Evolutionary conservation across 768 basidiomycete species (phyloP).

Genomic region (Zangia roseola): DNA sequence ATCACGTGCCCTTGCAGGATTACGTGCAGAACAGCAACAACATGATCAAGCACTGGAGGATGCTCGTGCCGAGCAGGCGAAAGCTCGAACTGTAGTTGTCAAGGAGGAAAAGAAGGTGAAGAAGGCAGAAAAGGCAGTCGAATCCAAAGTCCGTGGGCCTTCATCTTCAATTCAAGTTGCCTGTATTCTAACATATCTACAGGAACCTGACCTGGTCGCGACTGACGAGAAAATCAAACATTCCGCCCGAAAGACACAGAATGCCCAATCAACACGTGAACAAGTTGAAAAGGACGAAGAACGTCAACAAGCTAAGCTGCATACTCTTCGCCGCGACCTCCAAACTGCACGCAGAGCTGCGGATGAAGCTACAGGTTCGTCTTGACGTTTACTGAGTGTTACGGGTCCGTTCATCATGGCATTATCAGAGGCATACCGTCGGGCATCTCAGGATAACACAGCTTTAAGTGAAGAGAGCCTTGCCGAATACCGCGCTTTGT

Average conservation of each 20-base stretch:
- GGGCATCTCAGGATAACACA: constrained; percentile 68
- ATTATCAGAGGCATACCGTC: constrained; percentile 66
- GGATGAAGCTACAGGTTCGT: constrained; percentile 74
- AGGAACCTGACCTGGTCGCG: constrained; percentile 85
- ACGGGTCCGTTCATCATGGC: neutral
- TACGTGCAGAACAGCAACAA: constrained; percentile 65
- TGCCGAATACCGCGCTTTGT: constrained; percentile 63
- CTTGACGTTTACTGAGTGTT: neutral
- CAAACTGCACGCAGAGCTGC: constrained; percentile 64
- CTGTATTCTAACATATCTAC: neutral
- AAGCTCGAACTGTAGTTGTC: constrained; percentile 68
- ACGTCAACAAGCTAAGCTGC: constrained; percentile 51
- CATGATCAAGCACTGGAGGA: constrained; percentile 72
- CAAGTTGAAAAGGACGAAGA: constrained; percentile 62
- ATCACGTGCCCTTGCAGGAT: constrained; percentile 65
- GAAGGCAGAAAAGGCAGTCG: constrained; percentile 85
- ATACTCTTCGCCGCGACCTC: constrained; percentile 62
- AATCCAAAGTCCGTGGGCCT: constrained; percentile 62
- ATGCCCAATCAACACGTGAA: constrained; percentile 60
- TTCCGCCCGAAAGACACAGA: constrained; percentile 72
- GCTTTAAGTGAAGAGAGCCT: constrained; percentile 82
- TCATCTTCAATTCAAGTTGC: neutral
- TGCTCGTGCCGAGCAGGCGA: constrained; percentile 79
- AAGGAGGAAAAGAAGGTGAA: constrained; percentile 88
- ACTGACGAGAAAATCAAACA: constrained; percentile 89